A percentile compares a stretch with the other conserved stretches of the same genome.
Conservation (phyloP, 2,329 filamentous ascomycete species). For the Talaromyces marneffei region DNA sequence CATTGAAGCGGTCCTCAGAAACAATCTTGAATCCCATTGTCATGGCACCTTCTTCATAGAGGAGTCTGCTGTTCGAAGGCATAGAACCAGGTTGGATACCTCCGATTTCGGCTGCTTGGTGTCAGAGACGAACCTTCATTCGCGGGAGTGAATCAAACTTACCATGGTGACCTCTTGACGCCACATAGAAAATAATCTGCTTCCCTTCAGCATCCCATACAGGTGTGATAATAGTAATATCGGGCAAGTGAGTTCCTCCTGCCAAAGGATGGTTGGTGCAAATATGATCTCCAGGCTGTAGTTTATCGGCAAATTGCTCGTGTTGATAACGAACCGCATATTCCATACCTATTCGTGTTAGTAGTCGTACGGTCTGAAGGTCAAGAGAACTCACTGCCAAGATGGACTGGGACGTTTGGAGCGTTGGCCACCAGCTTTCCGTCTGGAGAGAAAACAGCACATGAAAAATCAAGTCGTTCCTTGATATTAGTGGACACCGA, state of each 20-base stretch:
- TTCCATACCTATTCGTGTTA: slow-evolving; percentile 5
- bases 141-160: neutral
- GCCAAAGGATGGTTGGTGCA: slow-evolving; percentile 81
- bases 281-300: slow-evolving; percentile 73
- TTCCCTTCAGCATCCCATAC: slow-evolving; percentile 59
- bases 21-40: slow-evolving; percentile 57
- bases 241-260: slow-evolving; percentile 75
- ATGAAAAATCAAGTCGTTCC: slow-evolving; percentile 79
- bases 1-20: slow-evolving; percentile 70
- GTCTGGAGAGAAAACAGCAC: slow-evolving; percentile 69
- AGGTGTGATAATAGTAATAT: slow-evolving; percentile 76
- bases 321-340: slow-evolving; percentile 74
- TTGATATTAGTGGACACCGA: slow-evolving; percentile 65
- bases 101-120: slow-evolving; percentile 59
- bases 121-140: neutral
- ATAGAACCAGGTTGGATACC: slow-evolving; percentile 77
- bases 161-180: slow-evolving; percentile 70
- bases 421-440: slow-evolving; percentile 65
- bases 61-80: slow-evolving; percentile 54
- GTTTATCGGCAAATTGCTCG: slow-evolving; percentile 64
- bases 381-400: slow-evolving; percentile 66
- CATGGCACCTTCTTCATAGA: slow-evolving; percentile 45
- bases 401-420: slow-evolving; percentile 72
- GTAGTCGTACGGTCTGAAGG: neutral
- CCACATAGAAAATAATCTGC: slow-evolving; percentile 75